Base-by-base conservation (phyloP, 2,329 filamentous ascomycete species). In the Daldinia eschscholtzii region DNA sequence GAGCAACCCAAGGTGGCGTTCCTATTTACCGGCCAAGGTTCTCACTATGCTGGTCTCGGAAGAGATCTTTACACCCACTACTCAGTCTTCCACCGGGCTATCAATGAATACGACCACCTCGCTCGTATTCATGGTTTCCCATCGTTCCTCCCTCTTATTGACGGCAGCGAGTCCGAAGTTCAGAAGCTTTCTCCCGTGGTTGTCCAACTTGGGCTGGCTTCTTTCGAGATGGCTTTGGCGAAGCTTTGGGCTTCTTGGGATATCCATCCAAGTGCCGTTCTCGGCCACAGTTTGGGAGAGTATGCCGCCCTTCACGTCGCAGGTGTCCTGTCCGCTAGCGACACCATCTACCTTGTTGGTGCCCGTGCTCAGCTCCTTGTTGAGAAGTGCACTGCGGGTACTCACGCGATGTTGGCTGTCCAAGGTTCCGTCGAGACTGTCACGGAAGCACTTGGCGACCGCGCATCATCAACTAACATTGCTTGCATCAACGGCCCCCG, bases 401-500 rank as follows among this genome's bases (percentile, higher is more conserved):
- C 87, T 1, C 91, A 94, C 73, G 85, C 85, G 35, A 88, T 87
- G 85, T 76, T 87, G 55, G 83, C 84, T 20, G 80, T 85, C 12
- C 81, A 83, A 68, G 84, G 81, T 15, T 80, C 82, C 1, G 80
- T 84, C 10, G 83, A 88, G 28, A 82, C 85, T 4, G 86, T 89
- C 65, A 83, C 80, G 50, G 83, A 86, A 26, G 84, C 84, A 58
- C 83, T 88, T 15, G 80, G 80, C 71, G 83, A 77, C n/a, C 76
- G 74, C 41, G 75, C 76, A 1, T 62, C 71, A 73, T 80, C 79
- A 4, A 77, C 85, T 60, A 86, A 86, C 42, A 74, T 88, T 35
- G 91, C 93, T 15, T 96, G 93, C 81, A 86, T 93, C 77, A 97
- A 97, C 73, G 89, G 91, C 0, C 89, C 90, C 0, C 84, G 88